Evolutionary conservation across 78 protist species (phyloP).

Genomic region (Dictyostelium purpureum): DNA sequence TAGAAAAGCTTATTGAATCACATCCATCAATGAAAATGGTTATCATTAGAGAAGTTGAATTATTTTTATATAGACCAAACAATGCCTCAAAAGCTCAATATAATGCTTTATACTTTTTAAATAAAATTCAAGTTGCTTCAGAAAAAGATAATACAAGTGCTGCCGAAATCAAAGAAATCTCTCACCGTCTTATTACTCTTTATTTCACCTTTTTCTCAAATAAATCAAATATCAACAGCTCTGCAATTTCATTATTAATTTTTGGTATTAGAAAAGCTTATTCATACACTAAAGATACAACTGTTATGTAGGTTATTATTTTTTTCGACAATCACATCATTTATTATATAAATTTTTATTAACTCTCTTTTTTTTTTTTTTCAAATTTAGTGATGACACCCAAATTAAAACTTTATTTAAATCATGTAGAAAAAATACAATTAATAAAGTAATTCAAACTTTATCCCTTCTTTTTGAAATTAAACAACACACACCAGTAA

Average conservation of each 20-base stretch:
- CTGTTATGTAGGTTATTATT: not conserved
- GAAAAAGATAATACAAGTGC: slow-evolving; percentile 12
- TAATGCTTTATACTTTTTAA: slow-evolving; percentile 35
- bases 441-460: slow-evolving; percentile 56
- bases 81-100: slow-evolving; percentile 52
- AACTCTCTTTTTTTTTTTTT: not conserved
- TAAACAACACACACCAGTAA: slow-evolving; percentile 24
- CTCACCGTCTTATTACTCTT: not conserved
- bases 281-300: not conserved
- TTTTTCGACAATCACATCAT: not conserved
- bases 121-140: not conserved
- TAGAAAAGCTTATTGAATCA: slow-evolving; percentile 22
- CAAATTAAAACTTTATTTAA: slow-evolving; percentile 25
- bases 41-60: slow-evolving; percentile 71
- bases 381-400: not conserved
- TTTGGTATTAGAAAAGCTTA: slow-evolving; percentile 60
- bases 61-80: slow-evolving; percentile 73
- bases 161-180: not conserved
- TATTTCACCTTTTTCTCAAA: slow-evolving; percentile 24
- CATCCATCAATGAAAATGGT: slow-evolving; percentile 84
- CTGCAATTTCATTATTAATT: slow-evolving; percentile 10
- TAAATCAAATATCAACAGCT: not conserved
- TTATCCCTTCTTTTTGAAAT: slow-evolving; percentile 53
- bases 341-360: not conserved
- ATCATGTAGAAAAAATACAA: not conserved